These are phyloP conservation scores for Ganoderma sinense DNA, from an alignment of 1,284 basidiomycete genomes.

Conservation along the genomic window DNA sequence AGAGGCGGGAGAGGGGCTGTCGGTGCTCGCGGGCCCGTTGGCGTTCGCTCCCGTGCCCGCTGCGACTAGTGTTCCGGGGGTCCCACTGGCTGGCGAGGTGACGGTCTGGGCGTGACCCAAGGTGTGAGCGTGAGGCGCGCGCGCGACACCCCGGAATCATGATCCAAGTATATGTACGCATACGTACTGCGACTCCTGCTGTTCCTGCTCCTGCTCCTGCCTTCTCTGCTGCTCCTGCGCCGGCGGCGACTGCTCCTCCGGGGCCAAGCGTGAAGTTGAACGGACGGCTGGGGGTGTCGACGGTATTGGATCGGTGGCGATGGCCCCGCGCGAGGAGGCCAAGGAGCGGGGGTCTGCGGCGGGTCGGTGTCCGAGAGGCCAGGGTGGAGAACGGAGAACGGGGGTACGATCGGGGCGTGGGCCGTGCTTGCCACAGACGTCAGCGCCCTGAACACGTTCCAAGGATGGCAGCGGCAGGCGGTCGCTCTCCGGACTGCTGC, in stretches of 20 bases:
- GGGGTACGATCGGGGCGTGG: constrained; percentile 10
- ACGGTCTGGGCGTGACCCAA: constrained; percentile 3
- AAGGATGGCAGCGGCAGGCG: not conserved
- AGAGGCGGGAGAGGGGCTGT: constrained; percentile 16
- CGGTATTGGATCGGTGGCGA: constrained; percentile 36
- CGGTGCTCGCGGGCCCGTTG: constrained; percentile 1
- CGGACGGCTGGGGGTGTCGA: constrained; percentile 28
- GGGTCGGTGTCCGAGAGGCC: constrained; percentile 32
- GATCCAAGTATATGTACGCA: not conserved
- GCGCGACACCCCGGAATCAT: constrained; percentile 1
- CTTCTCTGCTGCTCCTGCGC: not conserved
- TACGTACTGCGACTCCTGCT: constrained; percentile 5
- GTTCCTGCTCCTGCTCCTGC: constrained; percentile 6
- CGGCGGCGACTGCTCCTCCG: not conserved
- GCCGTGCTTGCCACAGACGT: constrained; percentile 22
- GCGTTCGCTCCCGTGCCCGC: constrained; percentile 7
- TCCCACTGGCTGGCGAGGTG: not conserved
- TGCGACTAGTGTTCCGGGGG: constrained; percentile 2
- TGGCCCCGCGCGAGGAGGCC: constrained; percentile 33
- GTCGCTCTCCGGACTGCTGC: constrained; percentile 1
- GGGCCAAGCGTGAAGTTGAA: constrained; percentile 12
- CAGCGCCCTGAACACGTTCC: constrained; percentile 9
- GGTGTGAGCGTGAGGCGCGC: constrained; percentile 4
- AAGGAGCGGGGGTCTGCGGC: constrained; percentile 32
- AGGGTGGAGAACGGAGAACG: constrained; percentile 20